A percentile compares a stretch with the other conserved stretches of the same genome.
phyloP scores from a whole-genome alignment of 129 eudicot species.

The Chrysanthemum makinoi region DNA sequence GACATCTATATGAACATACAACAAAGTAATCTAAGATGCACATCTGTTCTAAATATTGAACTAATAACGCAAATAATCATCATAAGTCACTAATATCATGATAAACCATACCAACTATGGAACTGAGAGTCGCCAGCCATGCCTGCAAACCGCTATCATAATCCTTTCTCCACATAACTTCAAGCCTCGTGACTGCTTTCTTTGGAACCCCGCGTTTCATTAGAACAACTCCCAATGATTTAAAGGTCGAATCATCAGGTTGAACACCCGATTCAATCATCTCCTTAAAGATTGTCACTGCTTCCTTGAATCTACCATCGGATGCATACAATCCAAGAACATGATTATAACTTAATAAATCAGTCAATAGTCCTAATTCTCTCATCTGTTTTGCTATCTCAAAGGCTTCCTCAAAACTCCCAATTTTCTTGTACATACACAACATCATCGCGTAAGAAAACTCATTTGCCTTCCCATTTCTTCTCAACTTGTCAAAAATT shows the following conservation, averaged over 20 bases:
- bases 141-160: slow-evolving; percentile 47
- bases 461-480: slow-evolving; percentile 65
- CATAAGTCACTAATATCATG: slow-evolving; percentile 31
- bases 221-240: slow-evolving; percentile 54
- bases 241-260: slow-evolving; percentile 70
- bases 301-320: slow-evolving; percentile 80
- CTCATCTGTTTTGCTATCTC: slow-evolving; percentile 68
- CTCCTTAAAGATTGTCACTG: slow-evolving; percentile 56
- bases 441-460: slow-evolving; percentile 94
- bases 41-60: not conserved
- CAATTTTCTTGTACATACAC: slow-evolving; percentile 75
- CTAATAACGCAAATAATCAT: slow-evolving; percentile 9
- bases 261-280: slow-evolving; percentile 52
- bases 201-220: slow-evolving; percentile 75
- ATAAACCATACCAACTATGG: slow-evolving; percentile 73
- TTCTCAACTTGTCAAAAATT: slow-evolving; percentile 49
- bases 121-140: slow-evolving; percentile 54
- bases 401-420: slow-evolving; percentile 62
- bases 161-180: slow-evolving; percentile 54
- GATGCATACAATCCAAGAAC: slow-evolving; percentile 68
- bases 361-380: slow-evolving; percentile 65
- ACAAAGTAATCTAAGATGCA: slow-evolving; percentile 6
- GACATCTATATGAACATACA: slow-evolving; percentile 26
- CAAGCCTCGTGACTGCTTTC: slow-evolving; percentile 60
- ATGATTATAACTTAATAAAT: slow-evolving; percentile 71